phyloP scores from a whole-genome alignment of 2,329 filamentous ascomycete genomes.

The Colletotrichum sp. region DNA sequence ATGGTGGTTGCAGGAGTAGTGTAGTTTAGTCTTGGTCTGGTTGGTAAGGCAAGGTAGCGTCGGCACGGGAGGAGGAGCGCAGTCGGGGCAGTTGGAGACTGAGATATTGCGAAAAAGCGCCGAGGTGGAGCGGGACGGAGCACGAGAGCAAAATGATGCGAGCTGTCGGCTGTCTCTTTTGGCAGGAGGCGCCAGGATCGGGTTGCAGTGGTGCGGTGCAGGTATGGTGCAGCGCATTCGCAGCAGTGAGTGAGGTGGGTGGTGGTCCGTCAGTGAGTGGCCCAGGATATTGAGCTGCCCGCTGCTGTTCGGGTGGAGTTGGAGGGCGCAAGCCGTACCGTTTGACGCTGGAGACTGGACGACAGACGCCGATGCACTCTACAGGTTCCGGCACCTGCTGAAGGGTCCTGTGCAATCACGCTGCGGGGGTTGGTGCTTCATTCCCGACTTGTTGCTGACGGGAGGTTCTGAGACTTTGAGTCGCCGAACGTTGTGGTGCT shows the following conservation, averaged over 20 bases:
- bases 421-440: background rate
- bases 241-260: background rate
- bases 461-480: background rate
- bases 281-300: background rate
- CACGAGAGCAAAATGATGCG: conserved; percentile 22
- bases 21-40: background rate
- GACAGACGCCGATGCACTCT: background rate
- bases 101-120: conserved; percentile 22
- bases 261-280: background rate
- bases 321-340: background rate
- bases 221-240: background rate
- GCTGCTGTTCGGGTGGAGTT: conserved; percentile 4
- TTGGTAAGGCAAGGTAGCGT: background rate
- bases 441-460: background rate
- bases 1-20: background rate
- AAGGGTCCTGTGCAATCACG: conserved; percentile 20
- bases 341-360: background rate
- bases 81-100: conserved; percentile 18
- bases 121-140: conserved; percentile 20
- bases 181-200: conserved; percentile 6
- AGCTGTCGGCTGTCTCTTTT: conserved; percentile 18
- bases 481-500: background rate
- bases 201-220: background rate
- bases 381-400: background rate
- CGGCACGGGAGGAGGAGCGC: background rate